These are phyloP conservation scores for Parastagonospora avenae DNA, from an alignment of 2,329 filamentous ascomycete genomes.

Conservation along the genomic window DNA sequence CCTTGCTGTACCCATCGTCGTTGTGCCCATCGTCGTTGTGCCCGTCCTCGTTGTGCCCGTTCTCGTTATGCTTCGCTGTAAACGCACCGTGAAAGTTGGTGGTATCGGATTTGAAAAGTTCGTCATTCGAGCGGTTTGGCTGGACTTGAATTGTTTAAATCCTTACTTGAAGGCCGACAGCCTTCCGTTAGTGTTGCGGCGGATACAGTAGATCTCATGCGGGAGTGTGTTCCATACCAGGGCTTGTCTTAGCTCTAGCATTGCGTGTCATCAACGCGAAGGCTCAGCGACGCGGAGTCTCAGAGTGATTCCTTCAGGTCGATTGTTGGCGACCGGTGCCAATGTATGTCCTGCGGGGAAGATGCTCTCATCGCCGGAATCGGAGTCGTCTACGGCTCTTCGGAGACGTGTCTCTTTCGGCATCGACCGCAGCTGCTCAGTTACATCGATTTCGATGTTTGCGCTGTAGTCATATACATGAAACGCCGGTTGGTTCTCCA, in stretches of 20 bases:
- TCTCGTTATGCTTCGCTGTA: background rate
- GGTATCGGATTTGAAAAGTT: background rate
- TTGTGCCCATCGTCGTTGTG: background rate
- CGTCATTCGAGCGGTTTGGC: background rate
- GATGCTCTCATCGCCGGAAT: background rate
- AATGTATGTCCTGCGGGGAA: background rate
- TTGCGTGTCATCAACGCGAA: background rate
- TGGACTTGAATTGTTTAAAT: background rate
- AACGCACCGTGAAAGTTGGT: background rate
- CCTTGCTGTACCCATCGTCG: background rate
- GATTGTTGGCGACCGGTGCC: background rate
- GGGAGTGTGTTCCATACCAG: background rate
- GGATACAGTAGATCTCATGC: background rate
- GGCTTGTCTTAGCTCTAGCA: background rate
- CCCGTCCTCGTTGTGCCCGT: background rate
- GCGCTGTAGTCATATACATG: no score
- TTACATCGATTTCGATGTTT: no score
- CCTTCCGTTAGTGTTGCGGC: background rate
- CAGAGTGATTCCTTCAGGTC: background rate
- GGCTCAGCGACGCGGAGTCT: background rate
- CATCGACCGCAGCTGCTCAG: no score
- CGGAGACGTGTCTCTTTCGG: no score
- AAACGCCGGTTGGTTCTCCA: no score
- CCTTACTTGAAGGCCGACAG: background rate
- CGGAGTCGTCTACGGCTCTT: no score